Evolutionary conservation across 768 basidiomycete species (phyloP), one percentile per base, ranked within the genome.

Genomic region (Lactarius vividus): DNA sequence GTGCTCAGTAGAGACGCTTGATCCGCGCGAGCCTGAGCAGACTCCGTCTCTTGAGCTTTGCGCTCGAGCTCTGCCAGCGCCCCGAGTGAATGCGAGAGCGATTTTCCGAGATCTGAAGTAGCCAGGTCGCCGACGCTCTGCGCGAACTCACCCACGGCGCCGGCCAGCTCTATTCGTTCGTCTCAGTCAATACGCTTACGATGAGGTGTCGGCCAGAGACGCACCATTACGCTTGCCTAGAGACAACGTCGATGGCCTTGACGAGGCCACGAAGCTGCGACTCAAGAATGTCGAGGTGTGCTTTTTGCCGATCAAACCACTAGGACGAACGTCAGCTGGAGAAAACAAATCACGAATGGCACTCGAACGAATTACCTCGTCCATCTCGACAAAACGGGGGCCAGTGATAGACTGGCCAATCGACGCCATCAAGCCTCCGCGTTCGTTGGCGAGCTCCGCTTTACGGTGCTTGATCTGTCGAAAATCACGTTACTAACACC

Each of bases 271-370:
- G 89, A 20, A 98, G 81, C 72, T 98, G 95, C 0, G 88, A 85
- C 75, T 99, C 97, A 26, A 98, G 83, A 52, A 87, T 87, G 70
- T 98, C 96, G 13, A 99, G 83, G 73, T 92, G 94, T 0, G 79
- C 76, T 65, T 89, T 92, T 74, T 94, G 89, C 68, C 85, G 84
- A 72, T 97, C 94, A 71, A 97, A 98, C 94, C 94, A 98, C 87
- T 96, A 52, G n/a, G n/a, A 33, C 57, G 26, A 29, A 15, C 26
- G 18, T 62, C 42, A 60, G 35, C 7, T 13, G n/a, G 37, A 26
- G 44, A 54, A 2, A 7, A 49, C 16, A 26, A 9, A 44, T 7
- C 23, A n/a, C 2, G 10, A 20, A 13, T 29, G 20, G 57, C 37
- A 16, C 5, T 28, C 10, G 33, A 33, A 33, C 80, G 23, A 33